Percentiles rank a stretch among this genome's conserved stretches.
Conservation (phyloP, 371 early-diverging fungal genomes). For the Choanephora cucurbitarum region DNA sequence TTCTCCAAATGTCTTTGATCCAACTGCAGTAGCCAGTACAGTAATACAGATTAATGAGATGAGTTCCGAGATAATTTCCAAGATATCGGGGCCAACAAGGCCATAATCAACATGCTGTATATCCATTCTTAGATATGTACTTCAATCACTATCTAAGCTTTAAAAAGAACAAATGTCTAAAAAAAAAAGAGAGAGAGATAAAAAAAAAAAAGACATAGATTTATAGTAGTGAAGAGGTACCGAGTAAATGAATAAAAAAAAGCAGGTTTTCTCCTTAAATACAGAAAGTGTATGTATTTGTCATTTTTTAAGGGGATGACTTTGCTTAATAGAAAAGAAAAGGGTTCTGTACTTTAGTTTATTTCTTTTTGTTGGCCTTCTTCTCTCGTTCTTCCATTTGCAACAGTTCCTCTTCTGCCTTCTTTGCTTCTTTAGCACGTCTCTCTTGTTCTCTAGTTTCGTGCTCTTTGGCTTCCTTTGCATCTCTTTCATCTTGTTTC, state of each 20-base stretch:
- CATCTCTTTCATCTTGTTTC: conserved; percentile 38
- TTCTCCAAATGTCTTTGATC: conserved; percentile 44
- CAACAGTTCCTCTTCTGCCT: conserved; percentile 31
- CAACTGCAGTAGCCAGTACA: conserved; percentile 37
- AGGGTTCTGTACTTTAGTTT: too few relatives aligned
- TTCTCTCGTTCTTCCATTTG: conserved; percentile 31
- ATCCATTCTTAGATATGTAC: too few relatives aligned
- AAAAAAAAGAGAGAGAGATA: background rate
- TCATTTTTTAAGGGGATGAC: too few relatives aligned
- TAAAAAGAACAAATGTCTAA: background rate
- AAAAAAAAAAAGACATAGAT: background rate
- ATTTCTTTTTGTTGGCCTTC: conserved; percentile 19
- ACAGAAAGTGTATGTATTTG: background rate
- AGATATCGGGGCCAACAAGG: conserved; percentile 30
- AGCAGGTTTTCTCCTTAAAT: background rate
- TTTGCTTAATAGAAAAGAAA: too few relatives aligned
- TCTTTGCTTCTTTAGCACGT: conserved; percentile 38
- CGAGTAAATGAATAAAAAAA: background rate
- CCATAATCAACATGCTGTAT: background rate
- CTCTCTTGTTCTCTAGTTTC: conserved; percentile 30
- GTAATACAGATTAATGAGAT: conserved; percentile 46
- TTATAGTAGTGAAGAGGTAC: too few relatives aligned
- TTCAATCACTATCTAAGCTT: too few relatives aligned
- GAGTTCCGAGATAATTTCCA: conserved; percentile 41
- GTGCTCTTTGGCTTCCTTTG: conserved; percentile 34